Conservation (phyloP, 139 green algal genomes). For the Spirogloea muscicola region DNA sequence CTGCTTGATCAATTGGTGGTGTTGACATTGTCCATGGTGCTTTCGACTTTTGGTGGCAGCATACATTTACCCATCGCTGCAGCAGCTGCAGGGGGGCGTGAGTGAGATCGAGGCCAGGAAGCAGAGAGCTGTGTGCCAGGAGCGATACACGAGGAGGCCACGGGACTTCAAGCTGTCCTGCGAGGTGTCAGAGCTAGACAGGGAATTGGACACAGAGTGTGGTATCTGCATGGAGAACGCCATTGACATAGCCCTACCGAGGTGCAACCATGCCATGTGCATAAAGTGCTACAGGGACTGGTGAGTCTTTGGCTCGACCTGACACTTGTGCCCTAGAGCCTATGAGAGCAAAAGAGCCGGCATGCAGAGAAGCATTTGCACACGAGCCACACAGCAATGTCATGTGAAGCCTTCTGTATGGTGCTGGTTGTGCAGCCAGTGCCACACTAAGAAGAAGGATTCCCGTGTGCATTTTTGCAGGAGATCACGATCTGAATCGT, state of each 20-base stretch:
- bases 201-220: conserved; percentile 23
- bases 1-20: too few species aligned
- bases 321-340: too few species aligned
- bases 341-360: too few species aligned
- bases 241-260: conserved; percentile 19
- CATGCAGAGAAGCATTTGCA: too few species aligned
- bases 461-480: too few species aligned
- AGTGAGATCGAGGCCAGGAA: conserved; percentile 6
- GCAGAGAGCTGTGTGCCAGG: not conserved
- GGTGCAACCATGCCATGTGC: conserved; percentile 36
- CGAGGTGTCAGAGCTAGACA: not conserved
- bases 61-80: conserved; percentile 26
- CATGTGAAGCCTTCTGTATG: too few species aligned
- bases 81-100: conserved; percentile 23
- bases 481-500: conserved; percentile 25
- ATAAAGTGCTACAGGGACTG: conserved; percentile 32
- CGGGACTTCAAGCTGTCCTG: not conserved
- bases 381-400: too few species aligned
- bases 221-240: conserved; percentile 41
- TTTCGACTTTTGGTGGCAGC: conserved; percentile 8
- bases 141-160: conserved; percentile 14
- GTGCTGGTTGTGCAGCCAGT: too few species aligned
- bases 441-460: too few species aligned
- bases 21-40: too few species aligned
- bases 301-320: conserved; percentile 3